These are phyloP conservation scores for Cucurbitaria berberidis DNA, from an alignment of 2,329 filamentous ascomycete species.

Conservation along the genomic window DNA sequence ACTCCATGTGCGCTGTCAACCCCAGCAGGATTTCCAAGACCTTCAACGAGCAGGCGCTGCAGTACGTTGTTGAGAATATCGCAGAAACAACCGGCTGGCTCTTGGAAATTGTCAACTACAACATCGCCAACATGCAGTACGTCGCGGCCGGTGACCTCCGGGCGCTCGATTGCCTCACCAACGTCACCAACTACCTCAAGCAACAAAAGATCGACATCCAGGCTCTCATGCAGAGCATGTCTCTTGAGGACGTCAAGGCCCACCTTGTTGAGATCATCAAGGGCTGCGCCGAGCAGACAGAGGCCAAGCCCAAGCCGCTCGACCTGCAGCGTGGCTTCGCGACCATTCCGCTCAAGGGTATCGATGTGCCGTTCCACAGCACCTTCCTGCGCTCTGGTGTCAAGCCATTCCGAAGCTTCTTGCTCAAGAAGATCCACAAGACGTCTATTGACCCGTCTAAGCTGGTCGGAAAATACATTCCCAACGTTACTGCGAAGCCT, in stretches of 20 bases:
- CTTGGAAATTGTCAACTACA: slow-evolving; percentile 98
- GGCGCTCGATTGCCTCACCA: slow-evolving; percentile 70
- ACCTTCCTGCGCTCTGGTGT: slow-evolving; percentile 97
- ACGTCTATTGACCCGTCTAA: slow-evolving; percentile 97
- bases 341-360: slow-evolving; percentile 94
- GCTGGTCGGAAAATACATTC: slow-evolving; percentile 97
- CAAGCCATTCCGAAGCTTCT: slow-evolving; percentile 97
- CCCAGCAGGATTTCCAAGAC: slow-evolving; percentile 97
- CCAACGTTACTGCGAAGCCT: slow-evolving; percentile 94
- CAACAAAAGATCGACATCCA: slow-evolving; percentile 97
- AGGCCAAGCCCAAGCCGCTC: slow-evolving; percentile 85
- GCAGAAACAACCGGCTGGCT: slow-evolving; percentile 93
- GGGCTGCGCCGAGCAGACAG: slow-evolving; percentile 83
- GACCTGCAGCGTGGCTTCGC: slow-evolving; percentile 94
- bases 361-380: slow-evolving; percentile 98
- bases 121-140: slow-evolving; percentile 74
- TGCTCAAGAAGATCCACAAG: slow-evolving; percentile 99
- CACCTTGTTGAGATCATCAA: slow-evolving; percentile 91
- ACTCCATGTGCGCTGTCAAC: slow-evolving; percentile 99
- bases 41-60: slow-evolving; percentile 96
- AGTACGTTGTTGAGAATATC: slow-evolving; percentile 96
- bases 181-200: slow-evolving; percentile 94
- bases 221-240: slow-evolving; percentile 82
- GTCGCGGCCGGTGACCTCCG: slow-evolving; percentile 71
- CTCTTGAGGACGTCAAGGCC: slow-evolving; percentile 87